Evolutionary conservation across 2,329 filamentous ascomycete genomes (phyloP), one percentile per base, ranked within the genome.

Genomic region (Akanthomyces muscarius): DNA sequence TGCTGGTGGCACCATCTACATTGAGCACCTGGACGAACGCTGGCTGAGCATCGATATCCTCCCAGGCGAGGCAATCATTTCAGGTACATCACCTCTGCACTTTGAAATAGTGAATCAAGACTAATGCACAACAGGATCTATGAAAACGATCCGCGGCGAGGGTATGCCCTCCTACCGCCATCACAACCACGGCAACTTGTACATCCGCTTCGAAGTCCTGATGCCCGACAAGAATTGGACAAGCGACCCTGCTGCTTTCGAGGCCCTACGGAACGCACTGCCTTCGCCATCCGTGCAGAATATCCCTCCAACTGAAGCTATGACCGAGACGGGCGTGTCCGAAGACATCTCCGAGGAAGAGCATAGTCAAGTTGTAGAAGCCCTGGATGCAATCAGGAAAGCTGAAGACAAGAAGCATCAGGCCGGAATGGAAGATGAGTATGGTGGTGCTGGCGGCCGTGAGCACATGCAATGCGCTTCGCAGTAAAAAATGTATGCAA

Each of bases 101-200:
- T 16, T 18, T 7, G 5, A 18, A 50, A 33, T 48, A 6, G 8
- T 41, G 28, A 62, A 44, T 69, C 74, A 67, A 74, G 65, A 21
- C 28, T 56, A 42, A 66, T 53, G 28, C 28, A 28, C 45, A 62
- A 62, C 70, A 97, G 95, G 91, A 69, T 83, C 91, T 68, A 86
- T 98, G 75, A 98, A 97, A 82, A 90, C 97, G 78, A 89, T 99
- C 72, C 91, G 91, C 68, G 93, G 92, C 68, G 95, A 99, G 79
- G 95, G 95, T 76, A 99, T 99, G 95, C 95, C 95, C 48, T 96
- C 95, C 4, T 90, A 87, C 78, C 88, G 95, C 71, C 95, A 98
- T 78, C 95, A 99, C 82, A 91, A 98, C 78, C 88, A 86, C 73
- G 95, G 95, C 72, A 97, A 99, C 80, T 83, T 99, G 70, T 99